Percentiles rank a stretch among this genome's conserved stretches.
Evolutionary conservation across 225 moss, liverwort and hornwort genomes (phyloP).

Genomic region (Rhytidiadelphus loreus): DNA sequence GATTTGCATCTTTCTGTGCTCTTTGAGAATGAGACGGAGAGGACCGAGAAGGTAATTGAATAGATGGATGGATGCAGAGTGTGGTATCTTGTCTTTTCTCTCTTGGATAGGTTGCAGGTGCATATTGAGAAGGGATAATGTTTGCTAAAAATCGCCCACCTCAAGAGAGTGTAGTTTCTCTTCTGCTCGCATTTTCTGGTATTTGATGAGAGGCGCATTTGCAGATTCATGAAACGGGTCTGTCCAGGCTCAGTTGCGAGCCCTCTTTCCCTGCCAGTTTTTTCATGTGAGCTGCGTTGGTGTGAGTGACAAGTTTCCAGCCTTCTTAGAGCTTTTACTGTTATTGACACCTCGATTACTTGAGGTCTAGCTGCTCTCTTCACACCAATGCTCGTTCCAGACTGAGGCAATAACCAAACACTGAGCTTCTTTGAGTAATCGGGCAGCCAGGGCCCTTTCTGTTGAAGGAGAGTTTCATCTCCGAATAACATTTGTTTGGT

Average conservation of each 20-base stretch:
- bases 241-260: not conserved
- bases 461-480: not conserved
- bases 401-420: not conserved
- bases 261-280: not conserved
- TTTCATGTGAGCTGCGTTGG: not conserved
- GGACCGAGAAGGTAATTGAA: not conserved
- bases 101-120: not conserved
- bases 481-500: not conserved
- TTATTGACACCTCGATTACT: not conserved
- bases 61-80: not conserved
- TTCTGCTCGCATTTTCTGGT: not conserved
- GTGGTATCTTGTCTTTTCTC: not conserved
- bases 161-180: not conserved
- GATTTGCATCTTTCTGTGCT: not conserved
- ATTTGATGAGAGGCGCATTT: not conserved
- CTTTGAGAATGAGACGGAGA: not conserved
- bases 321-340: not conserved
- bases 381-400: not conserved
- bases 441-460: not conserved
- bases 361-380: not conserved
- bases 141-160: not conserved
- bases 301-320: not conserved
- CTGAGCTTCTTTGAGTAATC: not conserved
- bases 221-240: not conserved
- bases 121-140: not conserved